Conservation (phyloP, 345 rosid genomes). For the Lepidium africanum region DNA sequence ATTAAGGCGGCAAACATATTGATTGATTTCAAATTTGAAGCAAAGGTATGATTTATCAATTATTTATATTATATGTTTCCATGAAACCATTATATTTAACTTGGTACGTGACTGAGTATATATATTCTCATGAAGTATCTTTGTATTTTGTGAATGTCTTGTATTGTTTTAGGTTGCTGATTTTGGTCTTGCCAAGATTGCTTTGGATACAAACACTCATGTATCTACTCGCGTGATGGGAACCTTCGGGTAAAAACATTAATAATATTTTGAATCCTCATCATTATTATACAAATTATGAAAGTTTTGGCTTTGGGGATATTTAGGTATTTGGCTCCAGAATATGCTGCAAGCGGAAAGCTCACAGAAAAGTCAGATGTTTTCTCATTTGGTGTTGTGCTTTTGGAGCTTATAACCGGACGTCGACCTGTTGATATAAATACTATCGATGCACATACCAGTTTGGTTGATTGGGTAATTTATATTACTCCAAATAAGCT, state of each 20-base stretch:
- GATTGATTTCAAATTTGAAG: slow-evolving; percentile 76
- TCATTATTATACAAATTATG: not conserved
- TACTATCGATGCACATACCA: slow-evolving; percentile 45
- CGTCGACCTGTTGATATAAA: slow-evolving; percentile 58
- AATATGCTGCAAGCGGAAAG: slow-evolving; percentile 74
- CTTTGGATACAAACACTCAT: slow-evolving; percentile 75
- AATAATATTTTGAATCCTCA: not conserved
- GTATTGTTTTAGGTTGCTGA: slow-evolving; percentile 36
- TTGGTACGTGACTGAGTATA: no score
- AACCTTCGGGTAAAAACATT: slow-evolving; percentile 35
- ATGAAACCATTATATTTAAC: not conserved
- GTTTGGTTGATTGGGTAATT: slow-evolving; percentile 84
- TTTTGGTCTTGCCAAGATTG: slow-evolving; percentile 84
- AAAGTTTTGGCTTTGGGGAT: not conserved
- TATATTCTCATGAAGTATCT: not conserved
- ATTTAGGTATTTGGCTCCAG: slow-evolving; percentile 71
- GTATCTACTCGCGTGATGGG: slow-evolving; percentile 96
- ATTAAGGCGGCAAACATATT: slow-evolving; percentile 86
- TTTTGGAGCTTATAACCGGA: slow-evolving; percentile 73
- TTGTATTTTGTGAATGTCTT: slow-evolving; percentile 4
- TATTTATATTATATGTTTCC: not conserved
- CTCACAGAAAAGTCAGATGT: slow-evolving; percentile 73
- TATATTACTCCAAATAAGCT: not conserved
- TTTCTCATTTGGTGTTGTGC: slow-evolving; percentile 71
- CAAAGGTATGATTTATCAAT: slow-evolving; percentile 44